These are phyloP conservation scores for Phoma sp. DNA, from an alignment of 2,329 filamentous ascomycete genomes.

Conservation along the genomic window DNA sequence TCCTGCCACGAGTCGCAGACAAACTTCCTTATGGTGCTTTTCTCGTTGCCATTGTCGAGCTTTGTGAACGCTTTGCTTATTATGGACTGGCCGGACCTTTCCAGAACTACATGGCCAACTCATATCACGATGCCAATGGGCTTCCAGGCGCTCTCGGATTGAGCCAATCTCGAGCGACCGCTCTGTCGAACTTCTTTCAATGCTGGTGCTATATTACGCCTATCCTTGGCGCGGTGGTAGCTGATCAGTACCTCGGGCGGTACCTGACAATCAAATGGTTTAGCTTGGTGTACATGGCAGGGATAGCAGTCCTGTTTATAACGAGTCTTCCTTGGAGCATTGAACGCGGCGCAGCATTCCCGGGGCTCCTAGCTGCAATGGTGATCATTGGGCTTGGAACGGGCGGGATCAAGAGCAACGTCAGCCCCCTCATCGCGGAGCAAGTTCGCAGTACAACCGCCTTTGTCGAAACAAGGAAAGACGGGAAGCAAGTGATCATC, in stretches of 20 bases:
- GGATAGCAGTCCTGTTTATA: constrained; percentile 70
- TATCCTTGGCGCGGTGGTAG: constrained; percentile 58
- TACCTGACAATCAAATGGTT: constrained; percentile 74
- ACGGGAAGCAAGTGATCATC: constrained; percentile 52
- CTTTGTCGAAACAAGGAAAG: constrained; percentile 47
- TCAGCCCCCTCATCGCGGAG: constrained; percentile 60
- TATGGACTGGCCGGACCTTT: constrained; percentile 55
- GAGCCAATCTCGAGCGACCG: constrained; percentile 52
- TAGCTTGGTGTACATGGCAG: constrained; percentile 67
- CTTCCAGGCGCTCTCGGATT: constrained; percentile 52
- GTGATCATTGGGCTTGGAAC: constrained; percentile 76
- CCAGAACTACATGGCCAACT: constrained; percentile 58
- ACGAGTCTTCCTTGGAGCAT: constrained; percentile 70
- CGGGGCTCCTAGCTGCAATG: constrained; percentile 68
- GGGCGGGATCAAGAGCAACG: constrained; percentile 83
- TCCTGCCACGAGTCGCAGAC: constrained; percentile 49
- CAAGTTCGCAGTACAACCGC: constrained; percentile 53
- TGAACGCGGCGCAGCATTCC: constrained; percentile 64
- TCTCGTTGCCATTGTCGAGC: constrained; percentile 56
- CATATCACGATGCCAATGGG: constrained; percentile 48
- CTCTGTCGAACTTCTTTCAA: constrained; percentile 56
- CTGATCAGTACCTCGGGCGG: constrained; percentile 73
- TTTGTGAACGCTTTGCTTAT: constrained; percentile 58
- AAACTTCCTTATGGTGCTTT: constrained; percentile 55
- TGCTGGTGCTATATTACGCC: constrained; percentile 59